Evolutionary conservation across 1,284 basidiomycete species (phyloP).

Genomic region (Sanghuangporus sanghuang): DNA sequence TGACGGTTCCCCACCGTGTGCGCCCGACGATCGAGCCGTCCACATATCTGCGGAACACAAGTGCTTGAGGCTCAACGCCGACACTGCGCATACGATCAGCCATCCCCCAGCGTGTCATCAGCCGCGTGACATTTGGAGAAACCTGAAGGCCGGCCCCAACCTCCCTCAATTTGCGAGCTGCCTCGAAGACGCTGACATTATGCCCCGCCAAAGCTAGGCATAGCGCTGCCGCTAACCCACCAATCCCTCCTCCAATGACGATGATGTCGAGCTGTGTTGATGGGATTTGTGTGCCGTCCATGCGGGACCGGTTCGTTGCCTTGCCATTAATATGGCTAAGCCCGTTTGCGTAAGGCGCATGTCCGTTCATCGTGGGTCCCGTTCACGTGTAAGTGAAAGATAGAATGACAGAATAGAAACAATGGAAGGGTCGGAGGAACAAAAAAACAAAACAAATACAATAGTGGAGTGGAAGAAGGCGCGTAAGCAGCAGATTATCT

Average conservation of each 20-base stretch:
- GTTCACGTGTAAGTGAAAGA: not conserved
- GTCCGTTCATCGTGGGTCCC: not conserved
- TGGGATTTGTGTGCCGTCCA: slow-evolving; percentile 27
- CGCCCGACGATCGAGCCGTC: slow-evolving; percentile 41
- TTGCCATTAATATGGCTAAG: not conserved
- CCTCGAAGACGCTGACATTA: slow-evolving; percentile 40
- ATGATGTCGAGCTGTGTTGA: slow-evolving; percentile 33
- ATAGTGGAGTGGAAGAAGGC: not conserved
- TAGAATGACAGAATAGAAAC: not conserved
- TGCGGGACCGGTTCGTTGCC: not conserved
- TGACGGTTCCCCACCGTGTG: slow-evolving; percentile 34
- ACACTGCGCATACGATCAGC: slow-evolving; percentile 35
- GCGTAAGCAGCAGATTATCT: too few species aligned
- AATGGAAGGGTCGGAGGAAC: not conserved
- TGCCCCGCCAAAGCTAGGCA: slow-evolving; percentile 44
- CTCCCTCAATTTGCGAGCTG: slow-evolving; percentile 24
- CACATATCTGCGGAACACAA: slow-evolving; percentile 41
- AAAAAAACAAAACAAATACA: not conserved
- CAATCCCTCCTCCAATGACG: slow-evolving; percentile 48
- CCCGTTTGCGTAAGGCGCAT: not conserved
- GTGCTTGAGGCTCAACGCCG: slow-evolving; percentile 37
- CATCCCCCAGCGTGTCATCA: slow-evolving; percentile 50
- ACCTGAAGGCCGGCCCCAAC: slow-evolving; percentile 47
- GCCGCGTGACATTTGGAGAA: slow-evolving; percentile 42
- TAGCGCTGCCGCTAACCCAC: slow-evolving; percentile 43